Evolutionary conservation across 139 green algal species (phyloP).

Genomic region (Penium margaritaceum): DNA sequence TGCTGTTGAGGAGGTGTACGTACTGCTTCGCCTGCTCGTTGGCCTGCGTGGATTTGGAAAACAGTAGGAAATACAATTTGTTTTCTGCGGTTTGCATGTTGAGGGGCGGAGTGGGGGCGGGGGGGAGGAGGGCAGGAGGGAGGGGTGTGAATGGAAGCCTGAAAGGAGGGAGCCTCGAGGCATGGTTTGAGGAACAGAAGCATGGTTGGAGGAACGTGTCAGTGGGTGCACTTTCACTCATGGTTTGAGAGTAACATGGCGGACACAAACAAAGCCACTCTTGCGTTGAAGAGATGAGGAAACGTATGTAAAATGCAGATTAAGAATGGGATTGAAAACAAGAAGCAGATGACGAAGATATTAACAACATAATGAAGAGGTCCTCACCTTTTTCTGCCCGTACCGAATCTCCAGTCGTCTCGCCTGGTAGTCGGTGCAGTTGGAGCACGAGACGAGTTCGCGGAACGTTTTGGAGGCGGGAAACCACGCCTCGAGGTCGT

Average conservation of each 20-base stretch:
- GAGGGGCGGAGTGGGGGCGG: background rate
- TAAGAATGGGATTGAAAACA: background rate
- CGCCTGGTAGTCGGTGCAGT: slow-evolving; percentile 93
- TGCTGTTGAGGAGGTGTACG: slow-evolving; percentile 97
- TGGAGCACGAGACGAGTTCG: slow-evolving; percentile 95
- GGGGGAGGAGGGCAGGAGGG: background rate
- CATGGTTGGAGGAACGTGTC: slow-evolving; percentile 49
- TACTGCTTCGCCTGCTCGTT: slow-evolving; percentile 68
- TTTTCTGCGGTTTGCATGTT: background rate
- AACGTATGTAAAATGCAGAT: too few species aligned
- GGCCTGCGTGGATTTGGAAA: background rate
- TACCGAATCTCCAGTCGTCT: slow-evolving; percentile 76
- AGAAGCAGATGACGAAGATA: too few species aligned
- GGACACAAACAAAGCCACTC: background rate
- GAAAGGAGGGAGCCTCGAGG: background rate
- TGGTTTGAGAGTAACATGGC: background rate
- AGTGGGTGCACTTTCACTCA: slow-evolving; percentile 60
- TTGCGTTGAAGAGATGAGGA: background rate
- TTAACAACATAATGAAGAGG: too few species aligned
- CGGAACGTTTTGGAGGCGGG: slow-evolving; percentile 77
- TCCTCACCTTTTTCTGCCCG: slow-evolving; percentile 51
- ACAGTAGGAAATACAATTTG: background rate
- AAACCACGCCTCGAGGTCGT: slow-evolving; percentile 98
- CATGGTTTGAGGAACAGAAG: background rate
- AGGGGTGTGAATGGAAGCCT: background rate